These are phyloP conservation scores for Mycosphaerella sp. DNA, from an alignment of 2,329 filamentous ascomycete genomes.

Conservation along the genomic window DNA sequence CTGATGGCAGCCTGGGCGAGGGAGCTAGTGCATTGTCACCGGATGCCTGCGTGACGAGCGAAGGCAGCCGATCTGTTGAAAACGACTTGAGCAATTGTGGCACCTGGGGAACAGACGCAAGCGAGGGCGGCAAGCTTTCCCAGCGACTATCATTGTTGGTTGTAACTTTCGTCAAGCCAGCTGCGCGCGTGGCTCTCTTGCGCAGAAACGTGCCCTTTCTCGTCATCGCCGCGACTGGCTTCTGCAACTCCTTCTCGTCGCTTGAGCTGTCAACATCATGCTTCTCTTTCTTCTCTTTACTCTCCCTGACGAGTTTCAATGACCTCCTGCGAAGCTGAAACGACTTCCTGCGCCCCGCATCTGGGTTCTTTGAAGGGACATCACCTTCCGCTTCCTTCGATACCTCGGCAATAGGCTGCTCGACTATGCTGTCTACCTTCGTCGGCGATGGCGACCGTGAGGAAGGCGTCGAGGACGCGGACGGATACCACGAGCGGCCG, in stretches of 20 bases:
- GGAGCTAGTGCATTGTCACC: conserved; percentile 37
- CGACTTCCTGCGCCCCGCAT: conserved; percentile 10
- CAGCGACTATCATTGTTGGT: conserved; percentile 7
- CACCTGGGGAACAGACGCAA: conserved; percentile 29
- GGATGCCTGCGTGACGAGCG: conserved; percentile 33
- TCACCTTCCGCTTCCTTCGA: conserved; percentile 3
- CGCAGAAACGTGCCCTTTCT: conserved; percentile 22
- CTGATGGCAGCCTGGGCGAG: conserved; percentile 37
- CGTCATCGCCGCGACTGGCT: conserved; percentile 9
- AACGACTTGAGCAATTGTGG: conserved; percentile 45
- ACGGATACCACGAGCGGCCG: conserved; percentile 28
- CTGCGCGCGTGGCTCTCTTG: conserved; percentile 17
- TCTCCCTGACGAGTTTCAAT: conserved; percentile 13
- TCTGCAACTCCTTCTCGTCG: conserved; percentile 16
- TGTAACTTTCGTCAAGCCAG: conserved; percentile 14
- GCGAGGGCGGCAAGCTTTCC: conserved; percentile 7
- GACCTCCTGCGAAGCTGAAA: conserved; percentile 20
- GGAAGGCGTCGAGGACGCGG: conserved; percentile 23
- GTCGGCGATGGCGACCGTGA: conserved; percentile 33
- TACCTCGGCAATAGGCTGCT: conserved; percentile 8
- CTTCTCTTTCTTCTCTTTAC: conserved; percentile 12
- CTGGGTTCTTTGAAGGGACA: neutral
- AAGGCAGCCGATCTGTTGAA: conserved; percentile 43
- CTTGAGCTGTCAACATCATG: conserved; percentile 10
- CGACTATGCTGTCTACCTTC: conserved; percentile 20